Evolutionary conservation across 2,329 filamentous ascomycete species (phyloP), one percentile per base, ranked within the genome.

Genomic region (Capronia americana): DNA sequence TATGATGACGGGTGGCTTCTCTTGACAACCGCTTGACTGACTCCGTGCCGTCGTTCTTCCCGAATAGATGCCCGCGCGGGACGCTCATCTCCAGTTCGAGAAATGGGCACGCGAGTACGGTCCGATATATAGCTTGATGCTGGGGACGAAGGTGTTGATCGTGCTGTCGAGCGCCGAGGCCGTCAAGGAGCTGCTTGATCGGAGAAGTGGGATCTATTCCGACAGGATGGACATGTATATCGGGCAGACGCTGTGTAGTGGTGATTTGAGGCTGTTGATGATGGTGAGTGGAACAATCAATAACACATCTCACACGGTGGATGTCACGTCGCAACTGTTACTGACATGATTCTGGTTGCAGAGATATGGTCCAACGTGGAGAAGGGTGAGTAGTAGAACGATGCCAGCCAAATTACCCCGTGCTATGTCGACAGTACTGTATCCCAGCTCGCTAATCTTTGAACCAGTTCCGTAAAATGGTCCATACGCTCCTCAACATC

Each of bases 21-120:
- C 34, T 41, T 41, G 14, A 41, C 34, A 41, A 41, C 14, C 7
- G 14, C 34, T 41, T 46, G 1, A 20, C 41, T 20, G 8, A 55
- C 41, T 12, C 38, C 32, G 14, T 8, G 54, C 20, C 8, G 50
- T 71, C 70, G 30, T 10, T 71, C 70, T 26, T 10, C 26, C 48
- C 11, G 20, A 57, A 34, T 41, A 77, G 72, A 82, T 86, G 72
- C 83, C 83, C 0, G 75, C 73, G 2, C 57, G 76, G 5, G 74
- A 82, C 28, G 72, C 72, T 0, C 80, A 85, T 62, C 67, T 82
- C 0, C 81, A 85, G 60, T 85, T 85, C 60, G 73, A 82, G 44
- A 81, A 83, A 71, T 86, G 85, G 85, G 82, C 84, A 0, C 69
- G 80, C 5, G 76, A 85, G 70, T 86, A 86, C 55, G 81, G 84